Conservation (phyloP, 1,139 yeast species). For the Yamadazyma diddensiae region DNA sequence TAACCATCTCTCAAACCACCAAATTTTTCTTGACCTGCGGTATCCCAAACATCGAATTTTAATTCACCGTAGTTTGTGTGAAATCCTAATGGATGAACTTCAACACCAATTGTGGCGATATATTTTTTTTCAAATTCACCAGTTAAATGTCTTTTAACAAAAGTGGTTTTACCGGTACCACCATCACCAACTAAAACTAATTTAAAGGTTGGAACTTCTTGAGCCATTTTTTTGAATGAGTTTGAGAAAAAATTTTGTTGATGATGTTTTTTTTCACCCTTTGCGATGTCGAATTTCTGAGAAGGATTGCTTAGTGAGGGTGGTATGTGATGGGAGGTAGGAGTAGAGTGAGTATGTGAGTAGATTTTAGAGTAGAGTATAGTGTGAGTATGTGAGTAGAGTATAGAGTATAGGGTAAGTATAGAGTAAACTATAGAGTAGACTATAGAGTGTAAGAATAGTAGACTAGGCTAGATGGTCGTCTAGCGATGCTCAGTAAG, state of each 20-base stretch:
- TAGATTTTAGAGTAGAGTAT: too few relatives aligned
- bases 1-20: conserved; percentile 99
- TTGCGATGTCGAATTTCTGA: conserved; percentile 3
- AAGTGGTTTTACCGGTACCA: conserved; percentile 99
- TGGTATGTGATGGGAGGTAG: too few relatives aligned
- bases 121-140: conserved; percentile 99
- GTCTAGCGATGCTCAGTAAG: too few relatives aligned
- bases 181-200: conserved; percentile 99
- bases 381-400: too few relatives aligned
- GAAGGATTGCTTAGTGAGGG: too few relatives aligned
- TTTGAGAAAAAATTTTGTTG: conserved; percentile 6
- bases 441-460: too few relatives aligned
- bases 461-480: too few relatives aligned
- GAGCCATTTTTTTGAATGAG: conserved; percentile 42
- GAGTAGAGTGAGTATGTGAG: too few relatives aligned
- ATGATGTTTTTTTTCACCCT: conserved; percentile 5
- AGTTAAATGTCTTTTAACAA: conserved; percentile 98
- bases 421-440: too few relatives aligned
- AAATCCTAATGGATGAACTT: conserved; percentile 97
- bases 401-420: too few relatives aligned
- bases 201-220: conserved; percentile 96
- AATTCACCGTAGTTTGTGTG: conserved; percentile 98
- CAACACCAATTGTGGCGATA: conserved; percentile 99
- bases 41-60: conserved; percentile 99
- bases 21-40: conserved; percentile 99